Base-by-base conservation (phyloP, 1,284 basidiomycete genomes). In the Athelia psychrophila region DNA sequence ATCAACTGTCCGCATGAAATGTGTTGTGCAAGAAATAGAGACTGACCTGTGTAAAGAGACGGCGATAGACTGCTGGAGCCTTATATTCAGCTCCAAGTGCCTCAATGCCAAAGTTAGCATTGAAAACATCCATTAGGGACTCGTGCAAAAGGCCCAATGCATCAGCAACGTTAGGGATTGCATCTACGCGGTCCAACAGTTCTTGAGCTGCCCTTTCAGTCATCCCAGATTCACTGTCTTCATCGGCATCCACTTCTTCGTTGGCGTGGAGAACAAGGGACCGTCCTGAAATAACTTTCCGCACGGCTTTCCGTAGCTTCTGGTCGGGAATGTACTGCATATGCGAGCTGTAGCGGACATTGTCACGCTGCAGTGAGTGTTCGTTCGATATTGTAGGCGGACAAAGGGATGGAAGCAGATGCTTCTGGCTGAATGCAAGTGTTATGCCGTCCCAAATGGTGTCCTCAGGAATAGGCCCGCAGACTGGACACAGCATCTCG, bases 361-460 rank as follows among this genome's bases (percentile, higher is more conserved):
- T 18, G 10, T 44, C 3, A 1, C 56, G 48, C 4, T 25, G n/a
- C 0, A 50, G n/a, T 9, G 58, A 58, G 4, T 48, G 15, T 5
- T 22, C 20, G 30, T 57, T 44, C 2, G 52, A 51, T 0, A 51
- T 51, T 2, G 64, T 66, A 0, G 64, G 64, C 0, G 64, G 64
- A 15, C 54, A 45, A 4, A 66, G 50, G 15, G 61, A 53, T 1
- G 51, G 30, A 2, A 54, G 47, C 1, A 64, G 38, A 30, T 65
- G 59, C 46, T 66, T 65, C 6, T 50, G 49, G 36, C 53, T 57
- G 45, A 60, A 66, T 1, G 63, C 56, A 3, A 65, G 52, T 1
- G 60, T 61, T 9, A 65, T 55, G 19, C 64, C 60, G 53, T 66
- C 63, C 55, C 60, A 65, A 18, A 66, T 65, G 1, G 58, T 59